phyloP scores from a whole-genome alignment of 2,329 filamentous ascomycete species.

The Aciculosporium take region DNA sequence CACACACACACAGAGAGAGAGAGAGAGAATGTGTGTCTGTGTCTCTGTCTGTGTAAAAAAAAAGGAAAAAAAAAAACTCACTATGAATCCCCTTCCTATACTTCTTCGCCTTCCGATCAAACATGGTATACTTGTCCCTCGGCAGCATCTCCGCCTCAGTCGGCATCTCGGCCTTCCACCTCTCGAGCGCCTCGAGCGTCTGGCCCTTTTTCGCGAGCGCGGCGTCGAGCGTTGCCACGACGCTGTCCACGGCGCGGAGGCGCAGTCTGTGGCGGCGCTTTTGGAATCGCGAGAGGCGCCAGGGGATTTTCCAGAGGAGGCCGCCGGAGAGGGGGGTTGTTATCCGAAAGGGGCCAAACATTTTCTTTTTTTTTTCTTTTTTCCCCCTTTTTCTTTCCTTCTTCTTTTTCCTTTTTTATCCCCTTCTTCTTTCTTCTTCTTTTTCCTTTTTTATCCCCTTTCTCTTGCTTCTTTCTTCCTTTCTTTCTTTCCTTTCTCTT shows the following conservation, averaged over 20 bases:
- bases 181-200: slow-evolving; percentile 62
- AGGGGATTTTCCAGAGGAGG: slow-evolving; percentile 93
- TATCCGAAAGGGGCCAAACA: slow-evolving; percentile 75
- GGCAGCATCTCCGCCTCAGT: slow-evolving; percentile 90
- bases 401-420: too few species aligned
- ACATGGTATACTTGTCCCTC: slow-evolving; percentile 95
- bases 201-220: slow-evolving; percentile 63
- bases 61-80: slow-evolving; percentile 30
- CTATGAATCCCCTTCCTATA: slow-evolving; percentile 97
- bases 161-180: slow-evolving; percentile 95
- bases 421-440: too few species aligned
- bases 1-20: background rate
- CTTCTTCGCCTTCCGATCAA: slow-evolving; percentile 87
- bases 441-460: too few species aligned
- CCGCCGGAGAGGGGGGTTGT: slow-evolving; percentile 65
- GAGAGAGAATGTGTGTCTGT: background rate
- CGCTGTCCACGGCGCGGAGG: slow-evolving; percentile 68
- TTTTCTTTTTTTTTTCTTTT: slow-evolving; percentile 24
- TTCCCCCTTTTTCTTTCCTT: slow-evolving; percentile 11
- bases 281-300: slow-evolving; percentile 83
- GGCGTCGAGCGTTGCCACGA: slow-evolving; percentile 70
- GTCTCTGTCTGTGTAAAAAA: background rate
- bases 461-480: background rate
- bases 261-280: slow-evolving; percentile 77
- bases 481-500: too few species aligned